Evolutionary conservation across 257 asterid genomes (phyloP), one percentile per base, ranked within the genome.

Genomic region (Primulina eburnea): DNA sequence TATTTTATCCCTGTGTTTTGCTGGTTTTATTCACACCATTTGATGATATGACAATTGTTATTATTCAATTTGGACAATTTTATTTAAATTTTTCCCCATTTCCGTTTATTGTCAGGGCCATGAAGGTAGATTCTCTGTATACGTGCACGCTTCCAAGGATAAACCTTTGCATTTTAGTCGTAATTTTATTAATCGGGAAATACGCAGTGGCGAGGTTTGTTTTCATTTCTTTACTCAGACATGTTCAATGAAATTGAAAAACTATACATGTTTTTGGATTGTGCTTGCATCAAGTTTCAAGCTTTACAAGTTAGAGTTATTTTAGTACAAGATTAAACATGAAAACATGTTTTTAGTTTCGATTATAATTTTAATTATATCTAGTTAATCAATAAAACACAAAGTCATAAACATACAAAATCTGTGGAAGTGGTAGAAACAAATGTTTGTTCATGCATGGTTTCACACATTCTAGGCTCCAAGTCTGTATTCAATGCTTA

Each of bases 121-220:
- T 77, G 99, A 94, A 91, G 97, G 95, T 43, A 91, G 82, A 80
- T 94, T 94, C 80, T 91, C 99, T 68, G 93, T 94, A 60, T 92
- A 94, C 67, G 99, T 94, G 71, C 99, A 94, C 69, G 98, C 98
- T 4, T 94, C 99, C 74, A 89, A 89, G 85, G 95, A 88, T 71
- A 88, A 78, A 80, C 99, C 97, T 60, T 78, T 94, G 76, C 99
- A 94, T 91, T 89, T 88, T 78, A 94, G 99, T 85, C 98, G 99
- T 66, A 89, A 86, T 83, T 94, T 94, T 79, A 38, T 89, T 80
- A 84, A 94, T 67, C 89, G 97, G 58, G 99, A 94, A 82, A 87
- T 94, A 65, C 98, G 86, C 52, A 91, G 99, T 80, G 89, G 86
- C 65, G 84, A 86, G 96, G 99, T 94, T 77, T 77, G 77, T 75